phyloP scores from a whole-genome alignment of 2,329 filamentous ascomycete species.

The Fusarium sp. region DNA sequence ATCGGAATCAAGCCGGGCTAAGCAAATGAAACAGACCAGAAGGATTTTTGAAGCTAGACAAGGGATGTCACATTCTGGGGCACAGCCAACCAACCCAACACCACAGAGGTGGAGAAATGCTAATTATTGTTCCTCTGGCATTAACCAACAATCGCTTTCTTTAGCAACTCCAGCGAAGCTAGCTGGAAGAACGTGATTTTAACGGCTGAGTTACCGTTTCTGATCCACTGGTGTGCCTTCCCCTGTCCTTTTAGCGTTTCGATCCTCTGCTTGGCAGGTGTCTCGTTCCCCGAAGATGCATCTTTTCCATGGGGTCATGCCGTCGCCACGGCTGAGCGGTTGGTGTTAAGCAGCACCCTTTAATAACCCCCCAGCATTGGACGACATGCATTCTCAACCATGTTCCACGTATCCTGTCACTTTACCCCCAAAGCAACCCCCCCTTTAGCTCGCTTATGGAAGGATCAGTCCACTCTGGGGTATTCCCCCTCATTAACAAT shows the following conservation, averaged over 20 bases:
- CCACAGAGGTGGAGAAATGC: not conserved
- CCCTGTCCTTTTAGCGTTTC: slow-evolving; percentile 18
- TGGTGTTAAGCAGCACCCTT: not conserved
- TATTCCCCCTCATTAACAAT: slow-evolving; percentile 14
- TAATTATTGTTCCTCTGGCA: not conserved
- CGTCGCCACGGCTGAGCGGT: not conserved
- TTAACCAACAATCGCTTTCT: not conserved
- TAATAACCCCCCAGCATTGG: not conserved
- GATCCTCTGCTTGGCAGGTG: slow-evolving; percentile 13
- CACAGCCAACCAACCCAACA: not conserved
- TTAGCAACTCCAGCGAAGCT: not conserved
- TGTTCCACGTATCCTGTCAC: slow-evolving; percentile 1
- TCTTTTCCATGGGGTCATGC: not conserved
- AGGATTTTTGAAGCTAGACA: not conserved
- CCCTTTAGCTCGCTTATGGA: not conserved
- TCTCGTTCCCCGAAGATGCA: not conserved
- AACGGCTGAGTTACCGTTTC: slow-evolving; percentile 9
- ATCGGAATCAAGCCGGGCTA: not conserved
- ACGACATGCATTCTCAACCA: not conserved
- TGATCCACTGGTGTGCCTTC: not conserved
- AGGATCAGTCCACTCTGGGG: slow-evolving; percentile 28
- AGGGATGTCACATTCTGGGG: slow-evolving; percentile 2
- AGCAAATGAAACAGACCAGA: slow-evolving; percentile 4
- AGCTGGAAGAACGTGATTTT: not conserved
- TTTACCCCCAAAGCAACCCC: slow-evolving; percentile 1